Conservation (phyloP, 163 green algal species). For the Prototheca stagnorum region DNA sequence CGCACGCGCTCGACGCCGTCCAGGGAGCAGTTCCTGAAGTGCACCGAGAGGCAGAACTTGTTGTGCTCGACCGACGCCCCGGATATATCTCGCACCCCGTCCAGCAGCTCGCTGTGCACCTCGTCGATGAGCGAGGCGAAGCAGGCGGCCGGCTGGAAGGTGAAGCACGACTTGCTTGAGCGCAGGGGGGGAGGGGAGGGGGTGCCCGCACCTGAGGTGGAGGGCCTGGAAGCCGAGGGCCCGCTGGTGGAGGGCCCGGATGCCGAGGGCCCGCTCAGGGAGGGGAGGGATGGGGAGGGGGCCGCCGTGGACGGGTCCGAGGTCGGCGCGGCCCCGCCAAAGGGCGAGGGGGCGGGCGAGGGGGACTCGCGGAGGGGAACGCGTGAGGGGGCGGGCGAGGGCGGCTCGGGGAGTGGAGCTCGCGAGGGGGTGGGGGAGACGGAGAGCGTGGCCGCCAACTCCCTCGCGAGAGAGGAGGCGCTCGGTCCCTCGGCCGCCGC, state of each 20-base stretch:
- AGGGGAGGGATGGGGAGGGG: no score
- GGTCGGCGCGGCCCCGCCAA: background rate
- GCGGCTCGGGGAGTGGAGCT: no score
- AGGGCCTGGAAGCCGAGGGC: no score
- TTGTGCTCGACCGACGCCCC: constrained; percentile 89
- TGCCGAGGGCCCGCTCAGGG: no score
- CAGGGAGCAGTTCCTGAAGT: constrained; percentile 75
- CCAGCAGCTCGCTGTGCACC: constrained; percentile 36
- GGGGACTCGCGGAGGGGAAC: background rate
- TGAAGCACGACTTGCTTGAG: constrained; percentile 7
- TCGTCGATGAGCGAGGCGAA: constrained; percentile 64
- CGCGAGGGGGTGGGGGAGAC: no score
- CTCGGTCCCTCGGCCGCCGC: background rate
- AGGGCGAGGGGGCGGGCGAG: background rate
- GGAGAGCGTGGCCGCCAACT: no score
- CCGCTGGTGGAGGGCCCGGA: no score
- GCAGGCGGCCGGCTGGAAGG: constrained; percentile 60
- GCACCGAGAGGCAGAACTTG: constrained; percentile 84
- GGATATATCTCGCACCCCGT: constrained; percentile 30
- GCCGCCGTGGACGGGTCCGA: background rate
- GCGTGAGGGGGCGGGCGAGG: background rate
- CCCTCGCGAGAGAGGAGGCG: no score
- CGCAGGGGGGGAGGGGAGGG: background rate
- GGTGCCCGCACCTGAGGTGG: background rate
- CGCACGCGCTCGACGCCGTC: constrained; percentile 44